phyloP scores from a whole-genome alignment of 129 eudicot genomes.

The Ambrosia trifida region DNA sequence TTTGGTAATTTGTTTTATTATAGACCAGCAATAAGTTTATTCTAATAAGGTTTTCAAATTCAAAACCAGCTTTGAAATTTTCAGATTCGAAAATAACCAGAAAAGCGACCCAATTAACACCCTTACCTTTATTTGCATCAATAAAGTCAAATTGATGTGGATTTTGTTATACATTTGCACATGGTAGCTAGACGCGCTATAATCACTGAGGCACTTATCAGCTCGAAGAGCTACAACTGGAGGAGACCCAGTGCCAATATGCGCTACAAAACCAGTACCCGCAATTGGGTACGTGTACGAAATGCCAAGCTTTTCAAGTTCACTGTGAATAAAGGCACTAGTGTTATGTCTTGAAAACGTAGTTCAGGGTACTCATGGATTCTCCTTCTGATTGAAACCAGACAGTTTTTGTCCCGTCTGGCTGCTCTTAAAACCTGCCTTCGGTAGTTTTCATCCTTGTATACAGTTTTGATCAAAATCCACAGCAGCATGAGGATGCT shows the following conservation, averaged over 20 bases:
- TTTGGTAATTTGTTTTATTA: no score
- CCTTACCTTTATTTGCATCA: no score
- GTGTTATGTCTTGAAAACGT: conserved; percentile 67
- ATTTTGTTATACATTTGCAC: background rate
- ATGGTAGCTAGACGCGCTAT: background rate
- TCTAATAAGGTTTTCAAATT: no score
- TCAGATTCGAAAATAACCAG: no score
- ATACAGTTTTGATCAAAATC: conserved; percentile 26
- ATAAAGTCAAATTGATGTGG: background rate
- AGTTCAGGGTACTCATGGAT: conserved; percentile 90
- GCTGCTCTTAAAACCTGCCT: conserved; percentile 49
- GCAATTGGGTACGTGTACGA: conserved; percentile 68
- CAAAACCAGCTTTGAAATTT: no score
- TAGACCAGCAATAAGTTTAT: no score
- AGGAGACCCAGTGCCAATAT: conserved; percentile 66
- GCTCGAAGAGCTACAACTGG: conserved; percentile 88
- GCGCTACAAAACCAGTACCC: conserved; percentile 74
- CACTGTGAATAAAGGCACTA: conserved; percentile 68
- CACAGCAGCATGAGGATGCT: conserved; percentile 21
- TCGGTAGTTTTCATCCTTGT: conserved; percentile 35
- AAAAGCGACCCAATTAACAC: no score
- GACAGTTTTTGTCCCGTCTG: conserved; percentile 56
- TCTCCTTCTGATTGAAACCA: conserved; percentile 64
- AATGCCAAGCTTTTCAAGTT: conserved; percentile 63
- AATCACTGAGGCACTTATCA: conserved; percentile 54